Evolutionary conservation across 2,329 filamentous ascomycete species (phyloP), one percentile per base, ranked within the genome.

Genomic region (Chrysoporthe cubensis): DNA sequence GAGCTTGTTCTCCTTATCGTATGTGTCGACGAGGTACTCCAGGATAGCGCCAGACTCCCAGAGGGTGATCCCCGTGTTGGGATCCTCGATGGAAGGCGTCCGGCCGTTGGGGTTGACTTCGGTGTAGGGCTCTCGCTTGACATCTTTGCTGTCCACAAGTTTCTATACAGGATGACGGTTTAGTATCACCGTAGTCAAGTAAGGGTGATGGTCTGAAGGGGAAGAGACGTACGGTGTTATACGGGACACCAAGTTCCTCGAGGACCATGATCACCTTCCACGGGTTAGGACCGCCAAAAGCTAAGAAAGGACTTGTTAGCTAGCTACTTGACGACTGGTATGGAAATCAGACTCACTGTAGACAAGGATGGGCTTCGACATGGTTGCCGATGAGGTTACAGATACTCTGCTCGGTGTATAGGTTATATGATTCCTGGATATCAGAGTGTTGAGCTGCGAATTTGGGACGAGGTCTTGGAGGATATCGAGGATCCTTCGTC

Each of bases 41-140:
- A 84, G 73, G 69, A 83, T 82, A 1, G 83, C 81, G 7, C 81
- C 81, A 32, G 78, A 80, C 73, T 66, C 82, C 79, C 81, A 85
- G 52, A 82, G 74, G 0, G 76, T 77, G 52, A 84, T 74, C 64
- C 77, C 78, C 64, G 81, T 83, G 44, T 79, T 78, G 34, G 80
- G 78, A 65, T 84, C 82, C 66, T 83, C 75, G 48, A 84, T 73
- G 43, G 79, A 78, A 1, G 78, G 80, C 1, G 80, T 64, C 34
- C 72, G 68, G 3, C 68, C 68, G 37, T 69, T 67, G 50, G 68
- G 68, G 43, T 69, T 69, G 42, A 69, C 32, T 21, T 65, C 50
- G 44, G 58, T 66, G 16, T 62, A 69, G 14, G 65, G 56, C 18
- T 46, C 34, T 14, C 57, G 16, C 48, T 69, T 69, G 11, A 67